Percentiles rank a stretch among this genome's conserved stretches.
These are phyloP conservation scores for Ceratobasidium sp. DNA, from an alignment of 1,284 basidiomycete species.

Conservation along the genomic window DNA sequence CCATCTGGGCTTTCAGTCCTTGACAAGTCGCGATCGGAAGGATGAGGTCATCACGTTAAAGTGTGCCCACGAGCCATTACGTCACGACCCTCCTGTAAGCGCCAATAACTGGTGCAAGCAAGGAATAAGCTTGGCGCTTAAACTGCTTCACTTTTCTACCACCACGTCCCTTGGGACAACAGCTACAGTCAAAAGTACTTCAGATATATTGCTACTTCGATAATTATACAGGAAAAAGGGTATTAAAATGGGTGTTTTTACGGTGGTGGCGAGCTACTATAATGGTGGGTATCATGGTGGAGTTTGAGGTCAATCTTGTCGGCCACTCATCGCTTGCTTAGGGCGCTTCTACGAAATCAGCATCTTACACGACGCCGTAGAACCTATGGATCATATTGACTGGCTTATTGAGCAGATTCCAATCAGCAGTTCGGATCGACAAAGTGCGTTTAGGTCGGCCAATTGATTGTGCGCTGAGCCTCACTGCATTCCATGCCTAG, in stretches of 20 bases:
- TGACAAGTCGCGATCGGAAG: neutral
- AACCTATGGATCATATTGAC: neutral
- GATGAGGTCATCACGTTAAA: too few species aligned
- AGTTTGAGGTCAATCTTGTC: neutral
- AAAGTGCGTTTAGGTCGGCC: neutral
- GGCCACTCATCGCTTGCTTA: neutral
- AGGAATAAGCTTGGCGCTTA: too few species aligned
- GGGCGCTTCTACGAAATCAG: conserved; percentile 7
- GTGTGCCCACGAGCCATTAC: too few species aligned
- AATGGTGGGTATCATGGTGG: neutral
- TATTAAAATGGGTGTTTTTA: neutral
- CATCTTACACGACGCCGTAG: neutral
- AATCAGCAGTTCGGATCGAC: neutral
- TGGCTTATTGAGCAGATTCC: neutral
- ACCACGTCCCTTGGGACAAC: too few species aligned
- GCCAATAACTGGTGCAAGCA: too few species aligned
- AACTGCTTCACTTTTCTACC: too few species aligned
- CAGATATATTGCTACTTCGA: too few species aligned
- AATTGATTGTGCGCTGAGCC: neutral
- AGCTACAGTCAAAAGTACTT: too few species aligned
- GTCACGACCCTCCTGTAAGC: too few species aligned
- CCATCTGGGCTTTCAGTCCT: neutral
- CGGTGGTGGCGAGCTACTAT: neutral
- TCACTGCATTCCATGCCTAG: neutral
- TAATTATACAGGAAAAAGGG: too few species aligned